phyloP scores from a whole-genome alignment of 768 basidiomycete genomes.

The Termitomyces titanicus region DNA sequence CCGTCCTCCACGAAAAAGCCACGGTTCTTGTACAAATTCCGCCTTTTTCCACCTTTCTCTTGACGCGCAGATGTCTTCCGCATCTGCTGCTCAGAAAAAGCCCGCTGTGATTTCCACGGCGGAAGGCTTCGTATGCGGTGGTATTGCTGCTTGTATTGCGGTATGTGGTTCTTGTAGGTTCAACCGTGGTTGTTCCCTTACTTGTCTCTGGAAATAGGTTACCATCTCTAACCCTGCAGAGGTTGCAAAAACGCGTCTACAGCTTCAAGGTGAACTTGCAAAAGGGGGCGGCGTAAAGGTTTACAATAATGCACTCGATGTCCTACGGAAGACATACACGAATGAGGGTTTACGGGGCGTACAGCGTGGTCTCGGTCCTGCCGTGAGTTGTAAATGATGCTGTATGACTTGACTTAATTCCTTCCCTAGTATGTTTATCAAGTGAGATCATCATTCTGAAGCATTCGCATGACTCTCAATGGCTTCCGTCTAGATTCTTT shows the following conservation, averaged over 20 bases:
- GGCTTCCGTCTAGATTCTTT: conserved; percentile 60
- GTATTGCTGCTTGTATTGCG: conserved; percentile 87
- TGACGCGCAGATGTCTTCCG: conserved; percentile 12
- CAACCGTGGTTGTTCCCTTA: not conserved
- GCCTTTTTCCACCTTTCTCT: not conserved
- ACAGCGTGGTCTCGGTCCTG: conserved; percentile 88
- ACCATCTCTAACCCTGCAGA: conserved; percentile 78
- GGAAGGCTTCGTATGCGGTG: conserved; percentile 88
- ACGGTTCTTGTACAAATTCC: not conserved
- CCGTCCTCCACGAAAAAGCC: not conserved
- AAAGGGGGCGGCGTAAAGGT: conserved; percentile 70
- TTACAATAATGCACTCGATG: conserved; percentile 87
- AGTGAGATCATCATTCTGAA: conserved; percentile 40
- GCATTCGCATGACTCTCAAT: conserved; percentile 7
- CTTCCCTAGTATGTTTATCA: conserved; percentile 80
- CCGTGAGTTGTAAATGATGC: conserved; percentile 48
- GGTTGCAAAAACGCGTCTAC: conserved; percentile 92
- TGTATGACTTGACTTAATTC: conserved; percentile 15
- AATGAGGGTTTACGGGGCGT: conserved; percentile 90
- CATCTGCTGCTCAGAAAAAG: conserved; percentile 8
- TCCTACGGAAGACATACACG: conserved; percentile 79
- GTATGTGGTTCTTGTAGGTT: conserved; percentile 40
- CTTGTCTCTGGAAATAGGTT: conserved; percentile 41
- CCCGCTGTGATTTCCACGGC: conserved; percentile 49
- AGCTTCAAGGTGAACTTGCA: conserved; percentile 93